Base-by-base conservation (phyloP, 306 rosid species). In the Dryas drummondii region DNA sequence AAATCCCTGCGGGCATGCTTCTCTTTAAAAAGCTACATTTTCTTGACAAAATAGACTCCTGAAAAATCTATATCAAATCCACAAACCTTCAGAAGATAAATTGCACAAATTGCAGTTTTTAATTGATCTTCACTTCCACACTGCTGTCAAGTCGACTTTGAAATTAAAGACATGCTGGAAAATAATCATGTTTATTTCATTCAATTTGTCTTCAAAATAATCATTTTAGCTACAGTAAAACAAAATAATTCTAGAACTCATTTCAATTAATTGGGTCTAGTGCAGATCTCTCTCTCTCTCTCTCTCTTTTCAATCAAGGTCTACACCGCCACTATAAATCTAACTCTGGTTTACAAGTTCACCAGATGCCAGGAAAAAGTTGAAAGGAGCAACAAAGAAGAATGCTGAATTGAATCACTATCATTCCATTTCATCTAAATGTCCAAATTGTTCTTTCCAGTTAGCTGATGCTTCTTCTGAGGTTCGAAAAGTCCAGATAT, bases 401-500 rank as follows among this genome's bases (percentile, higher is more conserved):
- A 5, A 53, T 9, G 19, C 42, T 41, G 46, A 13, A 55, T 15
- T 45, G 4, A 40, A 59, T 55, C 72, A 48, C 62, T 37, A 17
- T 80, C 73, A 82, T 68, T 92, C 86, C 65, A 66, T 75, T 67
- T 85, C 78, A 40, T 91, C 92, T 77, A 91, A 76, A 87, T 89
- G 92, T 72, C 90, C 93, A 61, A 73, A 91, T 10, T 70, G 59
- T 56, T 75, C 44, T 53, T 80, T 73, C 98, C 96, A 94, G 76
- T 85, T 4, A 9, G 79, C 54, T 4, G 96, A 83, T 75, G 96
- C 88, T 85, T 85, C 96, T 84, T 87, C 89, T n/a, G 84, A 86
- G 13, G 93, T 87, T 51, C 94, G 89, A 73, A 84, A 83, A 51
- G 82, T 85, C 98, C 96, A 94, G 41, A 91, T 82, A 73, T 91